Base-by-base conservation (phyloP, 1,284 basidiomycete species). In the Tilletia walkeri region DNA sequence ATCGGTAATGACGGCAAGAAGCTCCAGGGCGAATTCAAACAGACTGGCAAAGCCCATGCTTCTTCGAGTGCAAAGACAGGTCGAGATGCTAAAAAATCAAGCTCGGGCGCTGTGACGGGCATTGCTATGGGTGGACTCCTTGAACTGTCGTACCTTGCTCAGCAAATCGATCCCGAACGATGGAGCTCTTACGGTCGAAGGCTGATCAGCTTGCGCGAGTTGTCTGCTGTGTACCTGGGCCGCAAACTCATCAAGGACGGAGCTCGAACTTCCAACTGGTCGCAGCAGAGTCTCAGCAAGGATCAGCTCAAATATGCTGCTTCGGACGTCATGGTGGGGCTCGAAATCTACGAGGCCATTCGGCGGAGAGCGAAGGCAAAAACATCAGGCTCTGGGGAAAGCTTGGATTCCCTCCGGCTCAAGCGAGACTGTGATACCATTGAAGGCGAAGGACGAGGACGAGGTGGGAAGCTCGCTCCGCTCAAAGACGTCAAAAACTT, bases 281-380 rank as follows among this genome's bases (percentile, higher is more conserved):
- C 73, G 20, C 54, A n/a, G 4, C 67, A 49, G 2, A 73, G 72
- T 5, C 65, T 81, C 50, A 61, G 65, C 0, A 56, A 66, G 5
- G 61, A 69, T 20, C 80, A 81, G 68, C 67, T 75, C n/a, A 73
- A 75, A 53, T 81, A 81, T 66, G 80, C 80, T 2, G 78, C 78
- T 0, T 75, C 70, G 63, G 80, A 81, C 48, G 76, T 75, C 2
- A 78, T 77, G 53, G 78, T 71, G 0, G 69, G 76, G 38, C 68
- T 81, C 41, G 80, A 81, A 59, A 65, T 81, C 16, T 65, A 78
- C 14, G 73, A 78, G 30, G 75, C 70, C 0, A 39, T 77, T 9
- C 59, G 59, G 36, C 59, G 59, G 18, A 5, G 59, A 6, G 34
- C 59, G 12, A 34, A 24, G 5, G n/a, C 20, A 12, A 56, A 56